A percentile compares a stretch with the other conserved stretches of the same genome.
Conservation (phyloP, 345 rosid species). For the Pugionium dolabratum region DNA sequence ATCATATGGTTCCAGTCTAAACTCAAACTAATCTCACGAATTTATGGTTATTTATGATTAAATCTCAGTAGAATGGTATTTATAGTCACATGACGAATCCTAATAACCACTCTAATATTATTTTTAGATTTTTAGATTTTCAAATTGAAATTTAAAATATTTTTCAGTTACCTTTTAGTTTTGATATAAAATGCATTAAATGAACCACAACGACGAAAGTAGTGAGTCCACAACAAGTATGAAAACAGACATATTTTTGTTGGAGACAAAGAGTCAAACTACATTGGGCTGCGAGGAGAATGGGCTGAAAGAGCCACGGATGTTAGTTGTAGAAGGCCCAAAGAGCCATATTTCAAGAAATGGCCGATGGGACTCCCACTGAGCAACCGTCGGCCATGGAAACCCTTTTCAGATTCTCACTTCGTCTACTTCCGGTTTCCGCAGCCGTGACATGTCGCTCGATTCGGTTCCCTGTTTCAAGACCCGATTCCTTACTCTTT, state of each 20-base stretch:
- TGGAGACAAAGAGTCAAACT: neutral
- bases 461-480: constrained; percentile 19
- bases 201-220: neutral
- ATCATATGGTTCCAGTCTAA: too few relatives aligned
- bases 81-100: too few relatives aligned
- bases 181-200: neutral
- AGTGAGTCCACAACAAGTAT: neutral
- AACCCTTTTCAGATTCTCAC: constrained; percentile 51
- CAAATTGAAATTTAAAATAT: too few relatives aligned
- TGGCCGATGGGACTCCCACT: constrained; percentile 2
- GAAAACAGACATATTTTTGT: neutral
- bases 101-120: too few relatives aligned
- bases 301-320: constrained; percentile 4
- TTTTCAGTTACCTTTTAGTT: too few relatives aligned
- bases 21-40: too few relatives aligned
- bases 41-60: too few relatives aligned
- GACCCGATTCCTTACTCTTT: constrained; percentile 9
- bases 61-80: too few relatives aligned
- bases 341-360: constrained; percentile 13
- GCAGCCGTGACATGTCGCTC: constrained; percentile 37
- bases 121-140: too few relatives aligned
- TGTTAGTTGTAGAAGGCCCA: constrained; percentile 7
- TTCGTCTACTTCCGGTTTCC: constrained; percentile 55
- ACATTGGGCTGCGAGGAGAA: neutral
- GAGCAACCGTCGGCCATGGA: constrained; percentile 49